These are phyloP conservation scores for Adiantum capillusveneris DNA, from an alignment of 75 land plant genomes.

Conservation along the genomic window DNA sequence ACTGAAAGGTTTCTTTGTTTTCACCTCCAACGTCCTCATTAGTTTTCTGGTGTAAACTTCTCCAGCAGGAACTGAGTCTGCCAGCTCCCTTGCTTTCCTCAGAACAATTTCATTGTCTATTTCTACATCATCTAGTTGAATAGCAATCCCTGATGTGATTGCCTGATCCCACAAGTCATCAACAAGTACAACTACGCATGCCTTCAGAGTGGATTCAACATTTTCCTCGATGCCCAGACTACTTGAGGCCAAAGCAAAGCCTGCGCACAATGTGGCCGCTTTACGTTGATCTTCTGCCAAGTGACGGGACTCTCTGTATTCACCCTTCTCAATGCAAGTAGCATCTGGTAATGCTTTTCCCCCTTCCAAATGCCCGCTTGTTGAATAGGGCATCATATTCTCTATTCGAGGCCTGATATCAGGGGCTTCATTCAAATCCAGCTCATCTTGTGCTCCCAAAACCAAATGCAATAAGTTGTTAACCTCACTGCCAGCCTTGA, in stretches of 20 bases:
- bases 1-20: background rate
- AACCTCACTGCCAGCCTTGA: background rate
- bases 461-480: too few species aligned
- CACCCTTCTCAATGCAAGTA: too few species aligned
- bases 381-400: too few species aligned
- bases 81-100: conserved; percentile 35
- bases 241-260: too few species aligned
- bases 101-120: conserved; percentile 45
- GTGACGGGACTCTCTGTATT: too few species aligned
- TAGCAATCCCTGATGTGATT: conserved; percentile 40
- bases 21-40: conserved; percentile 6
- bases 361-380: too few species aligned
- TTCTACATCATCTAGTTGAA: conserved; percentile 27
- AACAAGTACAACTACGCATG: background rate
- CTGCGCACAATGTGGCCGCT: too few species aligned
- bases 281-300: too few species aligned
- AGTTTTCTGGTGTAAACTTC: conserved; percentile 27
- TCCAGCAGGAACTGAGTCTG: conserved; percentile 41
- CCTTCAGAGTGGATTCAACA: background rate
- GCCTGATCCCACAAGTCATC: conserved; percentile 43
- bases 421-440: too few species aligned
- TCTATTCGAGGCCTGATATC: too few species aligned
- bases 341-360: too few species aligned
- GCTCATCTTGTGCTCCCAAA: too few species aligned
- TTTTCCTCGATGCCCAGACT: background rate